phyloP scores from a whole-genome alignment of 2,329 filamentous ascomycete genomes.

The Leptographium flavum region DNA sequence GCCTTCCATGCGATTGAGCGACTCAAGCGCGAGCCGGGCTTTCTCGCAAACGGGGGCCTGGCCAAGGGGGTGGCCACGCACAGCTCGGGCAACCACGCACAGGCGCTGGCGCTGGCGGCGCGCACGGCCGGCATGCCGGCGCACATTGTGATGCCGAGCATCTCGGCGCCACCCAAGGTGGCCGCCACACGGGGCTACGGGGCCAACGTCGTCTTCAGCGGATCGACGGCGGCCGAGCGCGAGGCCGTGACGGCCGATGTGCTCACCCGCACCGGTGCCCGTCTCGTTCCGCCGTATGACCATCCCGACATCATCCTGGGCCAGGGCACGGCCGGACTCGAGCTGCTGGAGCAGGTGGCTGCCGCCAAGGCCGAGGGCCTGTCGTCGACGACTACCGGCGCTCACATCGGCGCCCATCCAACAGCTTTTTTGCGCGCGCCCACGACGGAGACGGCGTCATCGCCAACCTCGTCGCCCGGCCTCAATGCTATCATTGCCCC shows the following conservation, averaged over 20 bases:
- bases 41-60: slow-evolving; percentile 43
- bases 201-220: slow-evolving; percentile 66
- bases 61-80: slow-evolving; percentile 73
- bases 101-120: slow-evolving; percentile 80
- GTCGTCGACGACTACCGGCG: not conserved
- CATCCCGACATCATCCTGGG: slow-evolving; percentile 85
- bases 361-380: slow-evolving; percentile 14
- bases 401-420: not conserved
- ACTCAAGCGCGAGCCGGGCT: slow-evolving; percentile 47
- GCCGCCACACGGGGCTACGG: slow-evolving; percentile 68
- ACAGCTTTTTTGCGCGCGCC: slow-evolving; percentile 7
- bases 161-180: slow-evolving; percentile 75
- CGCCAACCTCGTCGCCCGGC: slow-evolving; percentile 9
- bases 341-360: slow-evolving; percentile 61
- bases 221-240: slow-evolving; percentile 65
- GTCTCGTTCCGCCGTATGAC: slow-evolving; percentile 80
- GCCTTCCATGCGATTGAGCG: slow-evolving; percentile 75
- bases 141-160: slow-evolving; percentile 85
- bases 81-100: slow-evolving; percentile 87
- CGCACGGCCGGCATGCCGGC: slow-evolving; percentile 58
- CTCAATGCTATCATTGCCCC: slow-evolving; percentile 62
- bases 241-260: slow-evolving; percentile 63
- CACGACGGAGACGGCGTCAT: not conserved
- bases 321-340: slow-evolving; percentile 78
- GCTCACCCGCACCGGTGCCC: slow-evolving; percentile 56